Evolutionary conservation across 345 rosid genomes (phyloP).

Genomic region (Dipteronia sinensis): DNA sequence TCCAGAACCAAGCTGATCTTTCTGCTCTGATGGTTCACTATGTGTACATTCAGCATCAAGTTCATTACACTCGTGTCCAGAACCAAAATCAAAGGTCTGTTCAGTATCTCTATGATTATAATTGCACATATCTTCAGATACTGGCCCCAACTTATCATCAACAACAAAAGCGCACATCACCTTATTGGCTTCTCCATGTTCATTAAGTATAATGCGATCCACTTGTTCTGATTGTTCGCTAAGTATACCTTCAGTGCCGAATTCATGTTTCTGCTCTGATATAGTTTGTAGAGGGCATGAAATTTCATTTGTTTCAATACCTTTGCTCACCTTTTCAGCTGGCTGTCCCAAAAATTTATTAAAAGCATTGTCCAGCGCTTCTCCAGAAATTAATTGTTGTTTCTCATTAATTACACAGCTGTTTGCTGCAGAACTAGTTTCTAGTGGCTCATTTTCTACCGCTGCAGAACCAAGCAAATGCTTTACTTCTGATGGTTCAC

Average conservation of each 20-base stretch:
- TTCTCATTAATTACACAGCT: constrained; percentile 4
- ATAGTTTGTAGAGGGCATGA: constrained; percentile 13
- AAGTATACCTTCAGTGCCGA: constrained; percentile 1
- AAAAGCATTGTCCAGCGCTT: constrained; percentile 17
- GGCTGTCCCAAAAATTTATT: constrained; percentile 9
- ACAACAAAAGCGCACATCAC: constrained; percentile 25
- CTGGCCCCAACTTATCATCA: constrained; percentile 20
- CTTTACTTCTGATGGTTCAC: constrained; percentile 17
- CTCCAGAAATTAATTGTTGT: constrained; percentile 21
- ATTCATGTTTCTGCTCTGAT: constrained; percentile 14
- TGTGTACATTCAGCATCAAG: constrained; percentile 17
- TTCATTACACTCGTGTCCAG: constrained; percentile 13
- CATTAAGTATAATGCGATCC: constrained; percentile 9
- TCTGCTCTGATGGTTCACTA: constrained; percentile 25
- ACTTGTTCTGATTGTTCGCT: constrained; percentile 16
- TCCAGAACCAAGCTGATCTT: constrained; percentile 17
- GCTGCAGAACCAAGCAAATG: constrained; percentile 16
- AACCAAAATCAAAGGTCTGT: constrained; percentile 22
- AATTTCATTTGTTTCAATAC: not conserved
- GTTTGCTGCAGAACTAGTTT: constrained; percentile 10
- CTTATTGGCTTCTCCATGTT: constrained; percentile 20
- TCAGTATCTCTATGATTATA: constrained; percentile 5
- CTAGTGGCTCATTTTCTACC: constrained; percentile 19
- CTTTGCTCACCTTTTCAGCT: constrained; percentile 10
- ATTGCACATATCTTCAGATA: constrained; percentile 23